Percentiles rank a stretch among this genome's conserved stretches.
These are phyloP conservation scores for Hypoxylon fuscum DNA, from an alignment of 495 filamentous ascomycete species.

Conservation along the genomic window DNA sequence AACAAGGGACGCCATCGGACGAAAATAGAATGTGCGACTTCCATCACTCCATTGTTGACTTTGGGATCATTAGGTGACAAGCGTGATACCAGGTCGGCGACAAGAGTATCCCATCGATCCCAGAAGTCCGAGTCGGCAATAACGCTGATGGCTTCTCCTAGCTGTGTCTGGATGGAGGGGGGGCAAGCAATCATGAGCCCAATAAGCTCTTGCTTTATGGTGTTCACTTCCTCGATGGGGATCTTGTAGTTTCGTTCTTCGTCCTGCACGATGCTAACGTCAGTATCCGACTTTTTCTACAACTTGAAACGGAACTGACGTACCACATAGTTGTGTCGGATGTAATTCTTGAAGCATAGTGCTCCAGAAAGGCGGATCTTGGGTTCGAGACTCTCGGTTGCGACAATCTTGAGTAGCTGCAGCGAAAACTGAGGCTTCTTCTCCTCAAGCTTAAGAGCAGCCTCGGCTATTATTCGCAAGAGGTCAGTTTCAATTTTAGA, in stretches of 20 bases:
- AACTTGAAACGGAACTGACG: slow-evolving; percentile 36
- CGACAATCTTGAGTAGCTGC: slow-evolving; percentile 86
- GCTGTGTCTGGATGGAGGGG: slow-evolving; percentile 83
- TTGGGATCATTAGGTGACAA: slow-evolving; percentile 78
- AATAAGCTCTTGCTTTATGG: slow-evolving; percentile 93
- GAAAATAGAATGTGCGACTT: slow-evolving; percentile 98
- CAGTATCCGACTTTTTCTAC: slow-evolving; percentile 1
- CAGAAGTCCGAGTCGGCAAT: slow-evolving; percentile 99
- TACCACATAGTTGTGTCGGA: slow-evolving; percentile 87
- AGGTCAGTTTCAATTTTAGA: too few relatives aligned
- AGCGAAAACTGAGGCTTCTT: slow-evolving; percentile 86
- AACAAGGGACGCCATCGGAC: slow-evolving; percentile 94
- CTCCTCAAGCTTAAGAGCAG: slow-evolving; percentile 75
- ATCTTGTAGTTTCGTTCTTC: slow-evolving; percentile 93
- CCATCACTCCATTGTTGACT: slow-evolving; percentile 90
- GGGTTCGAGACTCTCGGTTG: slow-evolving; percentile 68
- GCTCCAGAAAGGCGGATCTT: slow-evolving; percentile 90
- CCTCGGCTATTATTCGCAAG: slow-evolving; percentile 71
- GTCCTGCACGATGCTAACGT: slow-evolving; percentile 60
- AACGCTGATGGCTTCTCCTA: slow-evolving; percentile 94
- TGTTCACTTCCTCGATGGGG: slow-evolving; percentile 76
- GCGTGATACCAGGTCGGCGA: slow-evolving; percentile 83
- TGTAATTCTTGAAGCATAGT: slow-evolving; percentile 98
- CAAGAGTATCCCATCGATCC: slow-evolving; percentile 89
- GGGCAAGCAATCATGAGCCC: slow-evolving; percentile 95